Evolutionary conservation across 192 early-diverging fungal species (phyloP).

Genomic region (Mortierella alpina): DNA sequence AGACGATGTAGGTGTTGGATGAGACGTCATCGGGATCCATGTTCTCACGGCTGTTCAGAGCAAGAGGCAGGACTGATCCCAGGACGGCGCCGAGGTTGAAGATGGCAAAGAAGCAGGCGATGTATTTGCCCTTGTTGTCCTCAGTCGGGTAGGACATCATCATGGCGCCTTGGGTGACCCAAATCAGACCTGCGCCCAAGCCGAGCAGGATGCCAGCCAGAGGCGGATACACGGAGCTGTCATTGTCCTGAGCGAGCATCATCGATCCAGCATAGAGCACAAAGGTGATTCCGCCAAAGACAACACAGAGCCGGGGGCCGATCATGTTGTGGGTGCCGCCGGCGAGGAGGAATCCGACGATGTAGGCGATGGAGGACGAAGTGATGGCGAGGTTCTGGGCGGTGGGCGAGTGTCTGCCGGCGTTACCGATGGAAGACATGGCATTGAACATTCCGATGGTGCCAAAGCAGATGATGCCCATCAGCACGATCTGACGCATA

Average conservation of each 20-base stretch:
- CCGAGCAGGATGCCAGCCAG: slow-evolving; percentile 82
- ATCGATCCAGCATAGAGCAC: slow-evolving; percentile 83
- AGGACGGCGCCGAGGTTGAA: slow-evolving; percentile 84
- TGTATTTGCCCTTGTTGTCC: slow-evolving; percentile 80
- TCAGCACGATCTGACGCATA: slow-evolving; percentile 35
- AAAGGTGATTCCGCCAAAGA: slow-evolving; percentile 73
- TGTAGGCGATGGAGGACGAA: slow-evolving; percentile 61
- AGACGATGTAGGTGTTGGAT: slow-evolving; percentile 76
- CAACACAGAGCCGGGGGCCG: slow-evolving; percentile 72
- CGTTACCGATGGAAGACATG: slow-evolving; percentile 32
- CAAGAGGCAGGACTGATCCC: slow-evolving; percentile 77
- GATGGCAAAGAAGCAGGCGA: slow-evolving; percentile 88
- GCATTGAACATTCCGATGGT: slow-evolving; percentile 47
- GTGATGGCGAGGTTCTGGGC: slow-evolving; percentile 28
- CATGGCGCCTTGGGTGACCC: slow-evolving; percentile 81
- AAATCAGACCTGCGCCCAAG: slow-evolving; percentile 74
- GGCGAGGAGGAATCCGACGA: slow-evolving; percentile 77
- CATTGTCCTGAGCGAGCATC: slow-evolving; percentile 66
- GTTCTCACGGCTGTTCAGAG: slow-evolving; percentile 58
- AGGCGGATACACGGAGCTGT: slow-evolving; percentile 66
- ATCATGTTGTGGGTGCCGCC: slow-evolving; percentile 81
- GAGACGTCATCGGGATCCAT: slow-evolving; percentile 58
- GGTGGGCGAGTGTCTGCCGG: slow-evolving; percentile 23
- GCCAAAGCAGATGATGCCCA: slow-evolving; percentile 45
- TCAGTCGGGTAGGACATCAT: slow-evolving; percentile 88